A percentile compares a stretch with the other conserved stretches of the same genome.
phyloP scores from a whole-genome alignment of 352 stramenopile genomes.

The Phytophthora hibernalis region DNA sequence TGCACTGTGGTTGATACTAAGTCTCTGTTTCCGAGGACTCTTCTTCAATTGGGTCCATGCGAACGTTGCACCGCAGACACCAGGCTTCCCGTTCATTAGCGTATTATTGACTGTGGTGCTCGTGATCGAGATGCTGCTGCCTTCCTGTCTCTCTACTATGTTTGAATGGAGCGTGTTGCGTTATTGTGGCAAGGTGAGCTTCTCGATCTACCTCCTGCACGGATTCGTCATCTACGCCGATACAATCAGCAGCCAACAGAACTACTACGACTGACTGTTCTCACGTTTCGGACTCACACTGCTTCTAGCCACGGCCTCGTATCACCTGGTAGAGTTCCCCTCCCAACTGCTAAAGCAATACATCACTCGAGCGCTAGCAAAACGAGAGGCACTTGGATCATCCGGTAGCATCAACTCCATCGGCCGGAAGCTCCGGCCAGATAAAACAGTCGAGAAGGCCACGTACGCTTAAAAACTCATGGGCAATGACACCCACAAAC shows the following conservation, averaged over 20 bases:
- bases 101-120: slow-evolving; percentile 36
- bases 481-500: neutral
- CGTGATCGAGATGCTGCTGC: slow-evolving; percentile 44
- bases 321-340: slow-evolving; percentile 48
- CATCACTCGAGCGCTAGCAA: slow-evolving; percentile 23
- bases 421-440: neutral
- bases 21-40: slow-evolving; percentile 25
- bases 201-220: slow-evolving; percentile 54
- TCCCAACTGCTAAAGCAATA: slow-evolving; percentile 39
- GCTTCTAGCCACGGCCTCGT: slow-evolving; percentile 42
- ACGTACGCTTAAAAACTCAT: neutral
- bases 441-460: neutral
- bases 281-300: slow-evolving; percentile 34
- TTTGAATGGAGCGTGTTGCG: slow-evolving; percentile 26
- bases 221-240: slow-evolving; percentile 41
- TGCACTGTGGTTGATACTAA: slow-evolving; percentile 32
- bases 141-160: slow-evolving; percentile 21
- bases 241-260: neutral
- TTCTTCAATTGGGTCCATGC: slow-evolving; percentile 35
- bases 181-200: slow-evolving; percentile 53
- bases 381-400: slow-evolving; percentile 9
- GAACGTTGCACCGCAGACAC: slow-evolving; percentile 18
- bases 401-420: neutral
- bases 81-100: slow-evolving; percentile 37
- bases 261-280: slow-evolving; percentile 34